phyloP scores from a whole-genome alignment of 352 stramenopile species.

The Peronospora destructor region DNA sequence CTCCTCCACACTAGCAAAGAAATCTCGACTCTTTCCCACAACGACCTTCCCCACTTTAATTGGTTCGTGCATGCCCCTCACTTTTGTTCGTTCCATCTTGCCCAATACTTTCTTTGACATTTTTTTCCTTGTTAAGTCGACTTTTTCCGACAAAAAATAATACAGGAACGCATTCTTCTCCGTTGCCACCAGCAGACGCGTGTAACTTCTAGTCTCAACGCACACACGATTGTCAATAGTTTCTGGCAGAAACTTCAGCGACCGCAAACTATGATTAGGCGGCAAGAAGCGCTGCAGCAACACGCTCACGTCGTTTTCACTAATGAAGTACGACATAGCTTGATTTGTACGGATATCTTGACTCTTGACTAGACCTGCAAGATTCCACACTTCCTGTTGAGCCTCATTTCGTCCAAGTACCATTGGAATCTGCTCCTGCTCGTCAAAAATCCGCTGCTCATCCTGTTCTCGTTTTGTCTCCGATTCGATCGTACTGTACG shows the following conservation, averaged over 20 bases:
- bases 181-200: conserved; percentile 60
- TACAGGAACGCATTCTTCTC: conserved; percentile 67
- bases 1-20: conserved; percentile 32
- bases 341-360: conserved; percentile 80
- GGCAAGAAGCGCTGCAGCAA: conserved; percentile 69
- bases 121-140: conserved; percentile 63
- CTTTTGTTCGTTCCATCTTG: conserved; percentile 39
- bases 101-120: conserved; percentile 77
- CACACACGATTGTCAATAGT: conserved; percentile 78
- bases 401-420: conserved; percentile 66
- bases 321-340: conserved; percentile 66
- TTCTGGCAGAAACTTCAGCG: conserved; percentile 69
- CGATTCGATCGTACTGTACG: conserved; percentile 43
- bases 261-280: conserved; percentile 62
- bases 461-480: conserved; percentile 40
- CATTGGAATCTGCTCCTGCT: conserved; percentile 50
- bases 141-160: conserved; percentile 69
- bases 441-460: conserved; percentile 47
- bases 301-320: conserved; percentile 54
- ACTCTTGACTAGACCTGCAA: conserved; percentile 62
- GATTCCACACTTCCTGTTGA: conserved; percentile 63
- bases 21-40: conserved; percentile 24
- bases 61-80: conserved; percentile 34
- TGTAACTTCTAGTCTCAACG: conserved; percentile 70
- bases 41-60: conserved; percentile 34